Percentiles rank a stretch among this genome's conserved stretches.
phyloP scores from a whole-genome alignment of 257 asterid species.

The Jaltomata sinuosa region DNA sequence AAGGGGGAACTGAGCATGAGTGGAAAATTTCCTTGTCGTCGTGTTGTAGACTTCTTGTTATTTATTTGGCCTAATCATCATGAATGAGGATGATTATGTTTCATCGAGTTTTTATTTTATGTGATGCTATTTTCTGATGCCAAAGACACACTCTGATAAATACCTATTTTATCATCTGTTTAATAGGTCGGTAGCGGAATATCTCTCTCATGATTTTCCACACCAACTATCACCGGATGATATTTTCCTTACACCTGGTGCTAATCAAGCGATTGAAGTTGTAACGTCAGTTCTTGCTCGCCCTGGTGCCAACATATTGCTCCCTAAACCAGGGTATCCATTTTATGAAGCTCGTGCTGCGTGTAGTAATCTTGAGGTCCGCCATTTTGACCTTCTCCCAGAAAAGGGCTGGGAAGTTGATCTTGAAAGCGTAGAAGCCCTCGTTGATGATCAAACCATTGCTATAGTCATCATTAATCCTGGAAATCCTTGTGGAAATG shows the following conservation, averaged over 20 bases:
- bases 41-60: background rate
- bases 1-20: background rate
- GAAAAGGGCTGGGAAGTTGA: slow-evolving; percentile 78
- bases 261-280: slow-evolving; percentile 5
- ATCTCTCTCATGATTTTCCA: slow-evolving; percentile 70
- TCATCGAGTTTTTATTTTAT: background rate
- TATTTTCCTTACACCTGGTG: background rate
- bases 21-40: background rate
- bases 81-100: background rate
- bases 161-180: background rate
- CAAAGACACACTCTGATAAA: background rate
- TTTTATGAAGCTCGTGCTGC: slow-evolving; percentile 56
- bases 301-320: slow-evolving; percentile 70
- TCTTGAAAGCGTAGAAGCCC: slow-evolving; percentile 56
- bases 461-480: slow-evolving; percentile 88
- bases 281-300: slow-evolving; percentile 48
- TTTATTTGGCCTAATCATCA: background rate
- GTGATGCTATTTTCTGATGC: background rate
- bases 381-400: slow-evolving; percentile 71
- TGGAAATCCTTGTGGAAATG: slow-evolving; percentile 96
- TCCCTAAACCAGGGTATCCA: slow-evolving; percentile 70
- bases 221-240: slow-evolving; percentile 30
- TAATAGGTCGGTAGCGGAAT: slow-evolving; percentile 62
- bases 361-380: slow-evolving; percentile 41
- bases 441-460: slow-evolving; percentile 65